phyloP scores from a whole-genome alignment of 2,329 filamentous ascomycete species.

The Tolypocladium album region DNA sequence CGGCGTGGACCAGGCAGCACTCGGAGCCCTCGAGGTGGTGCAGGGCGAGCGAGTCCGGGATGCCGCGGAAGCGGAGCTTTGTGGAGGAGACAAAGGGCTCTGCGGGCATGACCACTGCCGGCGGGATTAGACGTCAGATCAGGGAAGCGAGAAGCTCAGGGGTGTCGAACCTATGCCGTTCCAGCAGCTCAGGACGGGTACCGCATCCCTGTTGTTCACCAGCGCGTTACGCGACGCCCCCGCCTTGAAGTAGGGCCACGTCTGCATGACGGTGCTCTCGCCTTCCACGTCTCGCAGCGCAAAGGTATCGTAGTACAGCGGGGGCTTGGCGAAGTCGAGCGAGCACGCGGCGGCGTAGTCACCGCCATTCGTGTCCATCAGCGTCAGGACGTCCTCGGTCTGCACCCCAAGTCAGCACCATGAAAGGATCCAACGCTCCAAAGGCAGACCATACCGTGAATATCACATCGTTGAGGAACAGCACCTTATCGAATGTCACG shows the following conservation, averaged over 20 bases:
- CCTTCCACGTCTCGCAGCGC: conserved; percentile 45
- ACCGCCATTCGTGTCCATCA: conserved; percentile 47
- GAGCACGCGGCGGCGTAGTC: conserved; percentile 52
- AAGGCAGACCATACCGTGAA: conserved; percentile 34
- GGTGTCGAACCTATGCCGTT: conserved; percentile 27
- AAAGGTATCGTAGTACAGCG: conserved; percentile 51
- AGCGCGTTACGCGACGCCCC: conserved; percentile 40
- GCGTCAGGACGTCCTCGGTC: conserved; percentile 42
- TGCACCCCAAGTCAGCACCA: conserved; percentile 16
- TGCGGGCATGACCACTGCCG: conserved; percentile 36
- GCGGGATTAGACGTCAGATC: neutral
- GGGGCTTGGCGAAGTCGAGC: conserved; percentile 45
- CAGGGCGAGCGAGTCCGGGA: conserved; percentile 49
- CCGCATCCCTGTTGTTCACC: conserved; percentile 32
- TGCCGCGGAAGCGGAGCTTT: conserved; percentile 49
- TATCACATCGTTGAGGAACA: conserved; percentile 55
- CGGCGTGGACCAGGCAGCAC: conserved; percentile 67
- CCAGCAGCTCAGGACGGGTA: conserved; percentile 34
- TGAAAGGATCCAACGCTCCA: too few relatives aligned
- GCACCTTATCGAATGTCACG: conserved; percentile 42
- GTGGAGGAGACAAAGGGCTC: conserved; percentile 39
- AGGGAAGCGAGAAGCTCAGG: neutral
- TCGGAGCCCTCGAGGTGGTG: conserved; percentile 65
- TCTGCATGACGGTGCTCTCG: conserved; percentile 37
- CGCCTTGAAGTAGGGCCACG: conserved; percentile 49